Percentiles rank a stretch among this genome's conserved stretches.
These are phyloP conservation scores for Oryza punctata DNA, from an alignment of 176 grass and related monocot genomes.

Conservation along the genomic window DNA sequence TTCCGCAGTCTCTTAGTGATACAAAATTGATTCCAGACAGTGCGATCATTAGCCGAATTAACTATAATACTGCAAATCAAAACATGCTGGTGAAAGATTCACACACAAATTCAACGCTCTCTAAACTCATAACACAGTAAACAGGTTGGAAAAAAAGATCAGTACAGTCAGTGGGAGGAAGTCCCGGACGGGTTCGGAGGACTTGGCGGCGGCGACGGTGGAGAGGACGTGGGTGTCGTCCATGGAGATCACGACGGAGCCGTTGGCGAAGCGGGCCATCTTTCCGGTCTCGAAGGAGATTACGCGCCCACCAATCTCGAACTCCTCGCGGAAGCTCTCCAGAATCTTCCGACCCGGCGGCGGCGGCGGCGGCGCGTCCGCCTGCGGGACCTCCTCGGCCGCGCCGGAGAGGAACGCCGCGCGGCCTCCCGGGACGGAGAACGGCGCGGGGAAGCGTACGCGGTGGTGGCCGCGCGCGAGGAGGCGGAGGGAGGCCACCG, in stretches of 20 bases:
- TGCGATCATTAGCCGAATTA: neutral
- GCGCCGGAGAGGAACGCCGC: constrained; percentile 43
- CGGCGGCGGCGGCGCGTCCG: constrained; percentile 2
- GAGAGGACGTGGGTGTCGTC: constrained; percentile 86
- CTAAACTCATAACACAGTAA: neutral
- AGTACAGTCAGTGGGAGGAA: constrained; percentile 91
- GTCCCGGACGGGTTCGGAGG: constrained; percentile 67
- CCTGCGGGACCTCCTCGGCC: constrained; percentile 32
- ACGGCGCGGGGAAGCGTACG: neutral
- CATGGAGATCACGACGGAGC: constrained; percentile 86
- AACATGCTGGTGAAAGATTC: neutral
- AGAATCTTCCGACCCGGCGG: constrained; percentile 60
- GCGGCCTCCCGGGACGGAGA: constrained; percentile 16
- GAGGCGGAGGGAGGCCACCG: constrained; percentile 53
- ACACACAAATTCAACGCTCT: neutral
- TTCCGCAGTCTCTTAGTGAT: neutral
- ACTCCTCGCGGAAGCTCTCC: constrained; percentile 76
- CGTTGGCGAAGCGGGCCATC: constrained; percentile 90
- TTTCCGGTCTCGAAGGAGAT: constrained; percentile 91
- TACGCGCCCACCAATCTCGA: constrained; percentile 73
- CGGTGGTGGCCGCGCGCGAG: constrained; percentile 41
- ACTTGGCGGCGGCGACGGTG: constrained; percentile 67
- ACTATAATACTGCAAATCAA: neutral
- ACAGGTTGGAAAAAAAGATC: neutral
- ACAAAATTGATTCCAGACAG: neutral